A percentile compares a stretch with the other conserved stretches of the same genome.
These are phyloP conservation scores for Warburgia ugandensis DNA, from an alignment of 164 flowering plant species.

Conservation along the genomic window DNA sequence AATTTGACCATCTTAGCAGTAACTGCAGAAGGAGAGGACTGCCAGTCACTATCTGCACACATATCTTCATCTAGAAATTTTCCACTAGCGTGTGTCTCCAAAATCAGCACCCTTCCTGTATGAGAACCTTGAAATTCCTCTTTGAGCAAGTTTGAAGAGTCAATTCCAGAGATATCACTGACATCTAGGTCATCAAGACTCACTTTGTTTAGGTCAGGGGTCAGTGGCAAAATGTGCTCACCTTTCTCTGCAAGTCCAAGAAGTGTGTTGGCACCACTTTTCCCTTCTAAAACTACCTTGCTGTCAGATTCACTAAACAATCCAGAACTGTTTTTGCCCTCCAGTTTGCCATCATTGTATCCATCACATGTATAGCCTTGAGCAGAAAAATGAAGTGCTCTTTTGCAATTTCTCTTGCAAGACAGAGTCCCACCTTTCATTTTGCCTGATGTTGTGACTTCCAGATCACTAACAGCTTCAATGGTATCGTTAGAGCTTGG, in stretches of 20 bases:
- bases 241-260: background rate
- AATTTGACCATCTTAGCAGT: background rate
- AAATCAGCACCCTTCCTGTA: background rate
- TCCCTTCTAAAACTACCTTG: conserved; percentile 1
- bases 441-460: no score
- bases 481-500: no score
- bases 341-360: no score
- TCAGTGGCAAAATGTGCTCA: background rate
- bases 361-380: no score
- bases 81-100: background rate
- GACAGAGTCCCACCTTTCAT: no score
- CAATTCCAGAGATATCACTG: background rate
- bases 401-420: no score
- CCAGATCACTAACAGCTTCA: no score
- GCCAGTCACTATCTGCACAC: background rate
- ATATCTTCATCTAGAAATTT: background rate
- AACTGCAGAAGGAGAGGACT: background rate
- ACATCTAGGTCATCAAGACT: background rate
- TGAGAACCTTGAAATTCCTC: background rate
- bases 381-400: no score
- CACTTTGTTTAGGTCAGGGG: background rate
- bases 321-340: no score
- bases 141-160: background rate
- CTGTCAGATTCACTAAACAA: no score
- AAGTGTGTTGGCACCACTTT: background rate